These are phyloP conservation scores for Ilex asprella DNA, from an alignment of 257 asterid genomes.

Conservation along the genomic window DNA sequence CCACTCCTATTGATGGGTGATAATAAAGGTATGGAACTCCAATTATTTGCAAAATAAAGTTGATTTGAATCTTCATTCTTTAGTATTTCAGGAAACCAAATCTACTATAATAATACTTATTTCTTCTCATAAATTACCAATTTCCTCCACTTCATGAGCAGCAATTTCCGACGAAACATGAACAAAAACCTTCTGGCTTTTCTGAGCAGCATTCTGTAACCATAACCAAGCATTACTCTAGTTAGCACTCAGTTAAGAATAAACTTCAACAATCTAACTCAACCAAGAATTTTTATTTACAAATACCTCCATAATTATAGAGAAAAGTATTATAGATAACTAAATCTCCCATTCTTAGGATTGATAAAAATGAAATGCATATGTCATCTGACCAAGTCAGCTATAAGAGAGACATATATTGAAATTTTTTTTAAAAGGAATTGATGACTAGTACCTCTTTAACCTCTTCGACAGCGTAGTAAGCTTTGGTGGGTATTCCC, in stretches of 20 bases:
- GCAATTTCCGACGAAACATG: conserved; percentile 96
- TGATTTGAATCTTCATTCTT: too few relatives aligned
- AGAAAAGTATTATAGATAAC: too few relatives aligned
- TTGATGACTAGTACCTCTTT: conserved; percentile 52
- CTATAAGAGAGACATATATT: too few relatives aligned
- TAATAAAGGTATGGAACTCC: too few relatives aligned
- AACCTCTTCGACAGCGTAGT: conserved; percentile 95
- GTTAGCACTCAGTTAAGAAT: conserved; percentile 3
- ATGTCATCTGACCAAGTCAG: too few relatives aligned
- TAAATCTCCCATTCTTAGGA: too few relatives aligned
- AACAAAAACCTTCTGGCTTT: conserved; percentile 94
- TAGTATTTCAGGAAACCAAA: neutral
- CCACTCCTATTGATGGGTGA: conserved; percentile 59
- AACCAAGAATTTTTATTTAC: too few relatives aligned
- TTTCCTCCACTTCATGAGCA: conserved; percentile 99
- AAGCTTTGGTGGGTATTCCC: conserved; percentile 93
- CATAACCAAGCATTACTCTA: neutral
- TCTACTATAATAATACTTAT: conserved; percentile 1
- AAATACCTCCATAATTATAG: too few relatives aligned
- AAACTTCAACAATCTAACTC: neutral
- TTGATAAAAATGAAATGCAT: too few relatives aligned
- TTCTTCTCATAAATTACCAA: conserved; percentile 38
- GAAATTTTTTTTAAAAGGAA: too few relatives aligned
- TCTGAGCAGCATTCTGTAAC: conserved; percentile 70
- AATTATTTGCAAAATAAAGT: too few relatives aligned